Conservation (phyloP, 2,329 filamentous ascomycete species). For the Colletotrichum orbiculare region DNA sequence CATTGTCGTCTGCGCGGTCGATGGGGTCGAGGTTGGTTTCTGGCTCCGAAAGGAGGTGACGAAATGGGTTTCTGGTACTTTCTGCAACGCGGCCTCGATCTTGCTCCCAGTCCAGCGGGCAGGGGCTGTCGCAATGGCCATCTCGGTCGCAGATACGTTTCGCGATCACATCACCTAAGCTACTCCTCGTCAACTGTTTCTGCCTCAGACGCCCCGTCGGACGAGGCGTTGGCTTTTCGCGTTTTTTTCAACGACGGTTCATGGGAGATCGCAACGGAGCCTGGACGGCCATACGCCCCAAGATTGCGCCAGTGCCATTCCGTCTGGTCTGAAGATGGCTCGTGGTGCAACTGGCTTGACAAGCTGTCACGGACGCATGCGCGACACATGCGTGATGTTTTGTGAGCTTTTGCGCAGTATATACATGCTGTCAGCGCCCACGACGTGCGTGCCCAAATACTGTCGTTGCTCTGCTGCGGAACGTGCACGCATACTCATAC, state of each 20-base stretch:
- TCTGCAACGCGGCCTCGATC: slow-evolving; percentile 4
- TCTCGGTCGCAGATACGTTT: background rate
- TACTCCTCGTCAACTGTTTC: slow-evolving; percentile 1
- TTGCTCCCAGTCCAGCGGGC: slow-evolving; percentile 6
- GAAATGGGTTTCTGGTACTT: background rate
- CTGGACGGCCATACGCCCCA: slow-evolving; percentile 28
- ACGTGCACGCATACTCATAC: too few relatives aligned
- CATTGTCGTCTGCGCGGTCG: too few relatives aligned
- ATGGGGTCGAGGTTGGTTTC: background rate
- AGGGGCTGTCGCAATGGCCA: slow-evolving; percentile 10
- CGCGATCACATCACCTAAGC: too few relatives aligned
- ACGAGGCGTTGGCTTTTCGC: background rate
- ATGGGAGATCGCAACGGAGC: slow-evolving; percentile 23
- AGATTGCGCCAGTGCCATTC: background rate
- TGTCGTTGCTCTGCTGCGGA: too few relatives aligned
- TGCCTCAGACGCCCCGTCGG: slow-evolving; percentile 5
- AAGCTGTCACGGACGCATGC: slow-evolving; percentile 33
- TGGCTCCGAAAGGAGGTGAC: background rate
- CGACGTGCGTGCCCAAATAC: too few relatives aligned
- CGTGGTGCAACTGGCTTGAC: slow-evolving; percentile 25
- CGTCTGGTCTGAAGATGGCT: slow-evolving; percentile 34
- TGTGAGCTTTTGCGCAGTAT: slow-evolving; percentile 9
- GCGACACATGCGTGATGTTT: slow-evolving; percentile 14
- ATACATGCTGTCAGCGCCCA: background rate
- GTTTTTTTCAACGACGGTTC: slow-evolving; percentile 2